These are phyloP conservation scores for Rhizopus delemar DNA, from an alignment of 371 early-diverging fungal genomes.

Conservation along the genomic window DNA sequence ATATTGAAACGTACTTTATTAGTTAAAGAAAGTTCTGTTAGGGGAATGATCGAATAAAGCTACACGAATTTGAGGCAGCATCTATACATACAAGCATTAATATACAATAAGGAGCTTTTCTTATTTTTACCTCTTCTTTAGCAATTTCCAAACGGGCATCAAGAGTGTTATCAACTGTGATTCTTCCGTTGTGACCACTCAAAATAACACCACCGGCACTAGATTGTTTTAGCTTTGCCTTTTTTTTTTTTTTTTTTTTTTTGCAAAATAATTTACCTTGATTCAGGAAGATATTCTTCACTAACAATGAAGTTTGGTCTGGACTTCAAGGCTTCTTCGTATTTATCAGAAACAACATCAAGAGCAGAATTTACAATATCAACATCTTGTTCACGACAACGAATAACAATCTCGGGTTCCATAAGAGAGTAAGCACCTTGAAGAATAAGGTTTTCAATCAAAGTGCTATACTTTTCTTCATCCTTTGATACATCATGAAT, in stretches of 20 bases:
- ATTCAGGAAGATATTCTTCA: constrained; percentile 53
- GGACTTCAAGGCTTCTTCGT: constrained; percentile 58
- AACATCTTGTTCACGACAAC: constrained; percentile 75
- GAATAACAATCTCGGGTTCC: constrained; percentile 74
- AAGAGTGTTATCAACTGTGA: constrained; percentile 86
- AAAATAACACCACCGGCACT: constrained; percentile 91
- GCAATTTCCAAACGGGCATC: constrained; percentile 84
- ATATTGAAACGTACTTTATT: constrained; percentile 16
- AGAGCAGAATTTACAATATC: constrained; percentile 62
- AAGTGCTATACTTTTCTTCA: constrained; percentile 53
- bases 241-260: constrained; percentile 1
- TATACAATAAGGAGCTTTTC: constrained; percentile 31
- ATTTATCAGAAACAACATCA: constrained; percentile 59
- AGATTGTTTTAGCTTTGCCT: not conserved
- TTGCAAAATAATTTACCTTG: constrained; percentile 28
- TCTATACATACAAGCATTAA: constrained; percentile 36
- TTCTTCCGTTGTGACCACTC: constrained; percentile 74
- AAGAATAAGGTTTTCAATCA: constrained; percentile 73
- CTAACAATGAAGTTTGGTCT: constrained; percentile 58
- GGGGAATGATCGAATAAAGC: constrained; percentile 88
- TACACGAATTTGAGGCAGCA: constrained; percentile 90
- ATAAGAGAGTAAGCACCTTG: constrained; percentile 85
- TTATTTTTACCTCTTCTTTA: constrained; percentile 54
- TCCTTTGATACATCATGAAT: constrained; percentile 63
- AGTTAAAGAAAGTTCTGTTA: constrained; percentile 91